Evolutionary conservation across 495 filamentous ascomycete species (phyloP).

Genomic region (Pseudomonodictys pantanalensis): DNA sequence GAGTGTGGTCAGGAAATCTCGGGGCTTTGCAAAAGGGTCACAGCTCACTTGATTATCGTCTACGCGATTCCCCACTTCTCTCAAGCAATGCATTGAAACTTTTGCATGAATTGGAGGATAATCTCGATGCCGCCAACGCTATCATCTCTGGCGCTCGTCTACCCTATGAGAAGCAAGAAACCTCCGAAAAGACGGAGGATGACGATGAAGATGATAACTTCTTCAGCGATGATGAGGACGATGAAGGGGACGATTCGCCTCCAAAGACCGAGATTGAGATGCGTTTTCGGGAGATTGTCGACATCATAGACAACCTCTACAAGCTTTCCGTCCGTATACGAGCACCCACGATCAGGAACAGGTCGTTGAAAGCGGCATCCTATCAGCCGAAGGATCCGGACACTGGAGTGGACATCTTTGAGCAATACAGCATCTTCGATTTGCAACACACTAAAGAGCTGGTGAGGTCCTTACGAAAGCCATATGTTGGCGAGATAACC

Average conservation of each 20-base stretch:
- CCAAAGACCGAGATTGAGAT: slow-evolving; percentile 30
- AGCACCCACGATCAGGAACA: slow-evolving; percentile 20
- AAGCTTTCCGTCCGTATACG: slow-evolving; percentile 31
- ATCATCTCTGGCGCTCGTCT: slow-evolving; percentile 21
- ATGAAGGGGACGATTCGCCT: slow-evolving; percentile 3
- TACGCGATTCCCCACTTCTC: slow-evolving; percentile 31
- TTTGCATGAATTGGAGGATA: slow-evolving; percentile 23
- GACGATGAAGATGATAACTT: slow-evolving; percentile 16
- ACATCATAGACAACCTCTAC: slow-evolving; percentile 34
- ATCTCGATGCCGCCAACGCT: slow-evolving; percentile 23
- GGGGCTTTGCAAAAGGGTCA: slow-evolving; percentile 34
- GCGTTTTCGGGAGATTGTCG: slow-evolving; percentile 26
- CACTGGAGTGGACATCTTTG: slow-evolving; percentile 30
- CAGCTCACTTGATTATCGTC: slow-evolving; percentile 31
- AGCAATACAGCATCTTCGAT: slow-evolving; percentile 28
- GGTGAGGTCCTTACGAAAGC: slow-evolving; percentile 5
- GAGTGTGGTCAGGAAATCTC: slow-evolving; percentile 33
- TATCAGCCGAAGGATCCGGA: slow-evolving; percentile 30
- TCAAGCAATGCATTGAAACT: slow-evolving; percentile 29
- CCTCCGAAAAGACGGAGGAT: slow-evolving; percentile 13
- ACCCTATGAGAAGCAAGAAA: slow-evolving; percentile 29
- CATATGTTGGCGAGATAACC: neutral
- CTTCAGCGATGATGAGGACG: slow-evolving; percentile 29
- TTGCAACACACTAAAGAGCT: slow-evolving; percentile 26
- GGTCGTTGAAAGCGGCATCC: slow-evolving; percentile 31